These are phyloP conservation scores for Escovopsis sp. DNA, from an alignment of 2,329 filamentous ascomycete genomes.

Conservation along the genomic window DNA sequence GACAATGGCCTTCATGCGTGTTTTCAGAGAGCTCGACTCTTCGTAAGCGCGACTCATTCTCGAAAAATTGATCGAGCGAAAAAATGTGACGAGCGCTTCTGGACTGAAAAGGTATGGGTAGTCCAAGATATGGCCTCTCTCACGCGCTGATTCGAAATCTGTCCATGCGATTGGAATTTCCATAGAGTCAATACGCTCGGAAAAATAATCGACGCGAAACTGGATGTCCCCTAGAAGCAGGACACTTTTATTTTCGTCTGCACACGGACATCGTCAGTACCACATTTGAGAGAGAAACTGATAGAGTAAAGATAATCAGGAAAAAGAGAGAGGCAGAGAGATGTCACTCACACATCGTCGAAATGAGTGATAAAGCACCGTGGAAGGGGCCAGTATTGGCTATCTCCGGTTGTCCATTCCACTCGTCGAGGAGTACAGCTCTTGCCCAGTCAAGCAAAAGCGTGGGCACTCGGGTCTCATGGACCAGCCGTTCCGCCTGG, in stretches of 20 bases:
- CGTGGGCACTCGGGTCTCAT: conserved; percentile 41
- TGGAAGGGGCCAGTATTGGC: conserved; percentile 56
- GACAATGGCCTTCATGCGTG: conserved; percentile 40
- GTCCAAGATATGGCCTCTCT: conserved; percentile 59
- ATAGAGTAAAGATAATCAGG: too few relatives aligned
- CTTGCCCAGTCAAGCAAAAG: conserved; percentile 56
- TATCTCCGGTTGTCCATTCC: conserved; percentile 62
- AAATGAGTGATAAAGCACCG: conserved; percentile 60
- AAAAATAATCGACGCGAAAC: conserved; percentile 62
- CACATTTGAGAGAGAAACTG: too few relatives aligned
- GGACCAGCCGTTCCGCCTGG: conserved; percentile 34
- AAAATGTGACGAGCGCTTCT: conserved; percentile 61
- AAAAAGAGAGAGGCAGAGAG: background rate
- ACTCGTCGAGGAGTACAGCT: conserved; percentile 60
- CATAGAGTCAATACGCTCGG: conserved; percentile 59
- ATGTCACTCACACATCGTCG: conserved; percentile 48
- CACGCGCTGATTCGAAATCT: conserved; percentile 42
- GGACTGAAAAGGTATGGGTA: conserved; percentile 68
- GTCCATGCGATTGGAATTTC: conserved; percentile 62
- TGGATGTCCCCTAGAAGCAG: conserved; percentile 52
- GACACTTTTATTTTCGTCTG: conserved; percentile 45
- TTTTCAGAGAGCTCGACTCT: conserved; percentile 43
- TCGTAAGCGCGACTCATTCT: conserved; percentile 72
- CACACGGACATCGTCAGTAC: conserved; percentile 6
- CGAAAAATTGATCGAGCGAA: conserved; percentile 75